phyloP scores from a whole-genome alignment of 257 asterid genomes.

The Forsythia suspensa region DNA sequence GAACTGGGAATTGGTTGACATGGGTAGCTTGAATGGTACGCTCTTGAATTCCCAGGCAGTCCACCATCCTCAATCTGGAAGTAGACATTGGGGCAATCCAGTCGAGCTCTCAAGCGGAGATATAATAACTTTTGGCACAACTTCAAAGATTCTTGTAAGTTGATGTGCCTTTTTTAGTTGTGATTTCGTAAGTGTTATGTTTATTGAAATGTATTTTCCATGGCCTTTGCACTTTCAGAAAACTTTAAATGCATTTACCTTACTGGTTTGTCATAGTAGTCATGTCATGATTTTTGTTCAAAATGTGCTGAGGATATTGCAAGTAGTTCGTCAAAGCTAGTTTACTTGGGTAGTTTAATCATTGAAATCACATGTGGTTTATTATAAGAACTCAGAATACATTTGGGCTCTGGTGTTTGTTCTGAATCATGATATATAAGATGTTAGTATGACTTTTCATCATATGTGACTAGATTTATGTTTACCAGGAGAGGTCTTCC shows the following conservation, averaged over 20 bases:
- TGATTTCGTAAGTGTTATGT: background rate
- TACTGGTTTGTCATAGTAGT: background rate
- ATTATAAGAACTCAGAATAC: background rate
- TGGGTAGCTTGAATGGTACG: constrained; percentile 97
- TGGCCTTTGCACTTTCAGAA: background rate
- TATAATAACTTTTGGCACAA: constrained; percentile 76
- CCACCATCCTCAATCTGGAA: constrained; percentile 60
- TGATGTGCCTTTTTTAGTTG: constrained; percentile 2
- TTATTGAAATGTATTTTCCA: background rate
- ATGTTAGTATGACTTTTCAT: background rate
- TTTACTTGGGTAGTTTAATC: background rate
- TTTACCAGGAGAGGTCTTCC: background rate
- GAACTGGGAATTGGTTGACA: constrained; percentile 96
- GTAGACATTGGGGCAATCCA: constrained; percentile 78
- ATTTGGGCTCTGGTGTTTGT: background rate
- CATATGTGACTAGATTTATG: background rate
- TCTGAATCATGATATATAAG: background rate
- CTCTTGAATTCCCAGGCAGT: constrained; percentile 63
- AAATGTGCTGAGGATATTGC: background rate
- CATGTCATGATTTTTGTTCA: background rate
- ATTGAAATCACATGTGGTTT: background rate
- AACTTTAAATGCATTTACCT: background rate
- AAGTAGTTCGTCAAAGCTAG: background rate
- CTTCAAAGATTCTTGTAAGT: constrained; percentile 68
- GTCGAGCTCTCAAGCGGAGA: constrained; percentile 75